Conservation (phyloP, 805 yeast genomes). For the Starmerella bombicola region DNA sequence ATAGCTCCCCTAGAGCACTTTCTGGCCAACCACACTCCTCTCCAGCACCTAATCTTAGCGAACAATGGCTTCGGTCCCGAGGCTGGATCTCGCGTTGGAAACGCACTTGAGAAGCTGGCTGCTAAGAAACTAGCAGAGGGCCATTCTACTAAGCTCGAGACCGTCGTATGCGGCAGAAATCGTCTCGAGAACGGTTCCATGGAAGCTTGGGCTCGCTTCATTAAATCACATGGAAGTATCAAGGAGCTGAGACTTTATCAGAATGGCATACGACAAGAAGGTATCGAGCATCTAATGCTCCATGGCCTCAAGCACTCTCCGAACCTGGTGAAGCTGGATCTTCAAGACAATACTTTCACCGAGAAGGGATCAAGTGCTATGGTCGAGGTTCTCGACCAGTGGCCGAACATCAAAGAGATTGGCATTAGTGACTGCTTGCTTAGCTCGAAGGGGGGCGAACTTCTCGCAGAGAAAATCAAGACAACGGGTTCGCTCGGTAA, state of each 20-base stretch:
- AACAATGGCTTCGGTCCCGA: constrained; percentile 98
- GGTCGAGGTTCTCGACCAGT: constrained; percentile 45
- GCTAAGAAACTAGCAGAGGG: constrained; percentile 42
- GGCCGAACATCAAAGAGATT: constrained; percentile 63
- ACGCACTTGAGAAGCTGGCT: constrained; percentile 63
- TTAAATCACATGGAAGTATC: constrained; percentile 64
- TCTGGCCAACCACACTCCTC: constrained; percentile 58
- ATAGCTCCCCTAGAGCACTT: constrained; percentile 78
- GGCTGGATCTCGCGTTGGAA: constrained; percentile 90
- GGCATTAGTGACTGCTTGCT: constrained; percentile 82
- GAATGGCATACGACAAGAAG: constrained; percentile 93
- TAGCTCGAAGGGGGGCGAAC: constrained; percentile 63
- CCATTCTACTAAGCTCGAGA: constrained; percentile 44
- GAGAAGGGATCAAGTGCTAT: constrained; percentile 49
- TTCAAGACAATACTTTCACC: constrained; percentile 94
- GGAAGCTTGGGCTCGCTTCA: constrained; percentile 69
- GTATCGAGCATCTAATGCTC: constrained; percentile 59
- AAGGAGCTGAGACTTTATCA: constrained; percentile 74
- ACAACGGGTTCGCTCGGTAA: constrained; percentile 23
- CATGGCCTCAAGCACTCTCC: constrained; percentile 58
- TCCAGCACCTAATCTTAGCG: constrained; percentile 76
- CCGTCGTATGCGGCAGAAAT: constrained; percentile 93
- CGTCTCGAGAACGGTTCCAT: constrained; percentile 93
- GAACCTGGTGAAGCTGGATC: constrained; percentile 56
- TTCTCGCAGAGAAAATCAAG: constrained; percentile 31